Conservation (phyloP, 192 early-diverging fungal species). For the Dimargaris verticillata region DNA sequence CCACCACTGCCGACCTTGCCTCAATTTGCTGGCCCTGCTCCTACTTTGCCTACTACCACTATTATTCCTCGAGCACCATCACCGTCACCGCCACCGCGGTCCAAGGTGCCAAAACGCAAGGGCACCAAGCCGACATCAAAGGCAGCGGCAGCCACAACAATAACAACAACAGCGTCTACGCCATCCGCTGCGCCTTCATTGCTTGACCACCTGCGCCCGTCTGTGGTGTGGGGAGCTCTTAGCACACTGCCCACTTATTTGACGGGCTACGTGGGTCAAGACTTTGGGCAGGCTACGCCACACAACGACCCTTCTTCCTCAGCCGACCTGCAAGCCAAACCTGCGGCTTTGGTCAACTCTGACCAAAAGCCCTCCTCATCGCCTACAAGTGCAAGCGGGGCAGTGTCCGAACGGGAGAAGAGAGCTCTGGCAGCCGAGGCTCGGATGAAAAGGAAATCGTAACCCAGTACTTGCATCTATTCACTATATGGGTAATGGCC, state of each 20-base stretch:
- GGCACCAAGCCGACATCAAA: neutral
- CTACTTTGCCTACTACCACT: neutral
- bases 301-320: no score
- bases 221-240: neutral
- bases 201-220: neutral
- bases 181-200: neutral
- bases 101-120: neutral
- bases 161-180: neutral
- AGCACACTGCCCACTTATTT: conserved; percentile 1
- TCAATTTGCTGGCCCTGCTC: neutral
- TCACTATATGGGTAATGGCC: no score
- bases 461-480: no score
- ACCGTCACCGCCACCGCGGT: no score
- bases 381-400: no score
- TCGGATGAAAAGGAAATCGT: no score
- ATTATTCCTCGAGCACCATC: no score
- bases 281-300: neutral
- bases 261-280: neutral
- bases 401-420: no score
- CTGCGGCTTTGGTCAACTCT: no score
- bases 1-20: neutral
- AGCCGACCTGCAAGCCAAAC: no score
- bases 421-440: no score
- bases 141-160: neutral
- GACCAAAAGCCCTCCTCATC: no score